Base-by-base conservation (phyloP, 2,329 filamentous ascomycete genomes). In the Cladosporium sp. region DNA sequence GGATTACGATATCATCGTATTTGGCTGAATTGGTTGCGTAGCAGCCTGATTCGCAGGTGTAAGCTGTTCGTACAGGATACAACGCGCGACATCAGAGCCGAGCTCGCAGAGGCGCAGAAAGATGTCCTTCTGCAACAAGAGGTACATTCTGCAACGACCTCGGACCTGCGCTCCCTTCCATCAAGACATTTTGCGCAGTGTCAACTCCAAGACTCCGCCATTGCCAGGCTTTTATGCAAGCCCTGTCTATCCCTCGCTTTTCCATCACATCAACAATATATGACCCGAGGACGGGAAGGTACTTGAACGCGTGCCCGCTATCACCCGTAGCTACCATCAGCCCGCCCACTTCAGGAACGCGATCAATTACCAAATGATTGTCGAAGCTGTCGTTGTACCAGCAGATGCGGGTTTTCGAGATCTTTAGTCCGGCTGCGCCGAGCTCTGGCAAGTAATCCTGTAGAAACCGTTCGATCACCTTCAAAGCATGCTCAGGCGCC, bases 311-410 rank as follows among this genome's bases (percentile, higher is more conserved):
- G 54, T 68, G 66, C 10, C 65, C 66, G 41, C 58, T 62, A 1
- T 63, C 65, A 4, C 61, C 66, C 10, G 58, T 64, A 3, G 63
- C 64, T 3, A 68, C 63, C 14, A 68, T 56, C 11, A 68, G 44
- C 1, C 49, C 52, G 37, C 46, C 33, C 2, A 48, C 48, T 2
- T 52, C 46, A 2, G 60, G 63, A 2, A 65, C 62, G 34, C 56
- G 54, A 28, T 65, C 61, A 18, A 67, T 60, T 18, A 66, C 32
- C 19, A 62, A 63, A 33, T 53, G 49, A 38, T 67, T 66, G 44
- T 67, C 63, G 3, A 65, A 53, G 16, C 56, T 77, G 56, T 81
- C 78, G 0, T 72, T 79, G 55, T 81, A 80, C 73, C 71, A 79
- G 62, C 73, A 81, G 11, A 74, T 70, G 55, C 68, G 73, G 0